Base-by-base conservation (phyloP, 164 flowering plant genomes). In the Magnolia sinica region DNA sequence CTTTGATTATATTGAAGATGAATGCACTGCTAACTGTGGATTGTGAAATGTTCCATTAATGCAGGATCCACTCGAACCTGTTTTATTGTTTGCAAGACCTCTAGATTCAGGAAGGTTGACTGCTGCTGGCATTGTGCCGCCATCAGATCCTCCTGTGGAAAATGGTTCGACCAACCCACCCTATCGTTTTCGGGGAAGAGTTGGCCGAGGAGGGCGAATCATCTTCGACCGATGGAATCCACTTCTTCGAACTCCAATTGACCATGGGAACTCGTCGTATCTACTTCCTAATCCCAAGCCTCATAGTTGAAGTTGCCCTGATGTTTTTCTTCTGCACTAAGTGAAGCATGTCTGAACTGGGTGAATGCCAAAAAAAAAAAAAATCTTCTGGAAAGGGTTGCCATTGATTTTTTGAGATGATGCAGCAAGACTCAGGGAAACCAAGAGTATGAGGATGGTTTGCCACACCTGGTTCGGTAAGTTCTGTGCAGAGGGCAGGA, bases 151-250 rank as follows among this genome's bases (percentile, higher is more conserved):
- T 68, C 82, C 89, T 22, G 64, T 68, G 1, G 84, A 85, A 73
- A 81, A 83, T 73, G 80, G 80, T 31, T 55, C 82, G 37, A 79
- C 91, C 6, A 20, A 74, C 23, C 83, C 86, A 4, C 72, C 87
- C 24, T 80, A 68, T 76, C 83, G 77, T 63, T 86, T 90, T 52
- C 93, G 78, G 50, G 98, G 97, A 78, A 87, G 99, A 82, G 90
- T 94, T 24, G 98, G 99, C 4, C 86, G 99, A 61, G 99, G 99
- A 11, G 98, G 99, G 1, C 86, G 99, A 24, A 89, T 94, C 50
- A 77, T 96, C 72, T 96, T 94, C 76, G 99, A 96, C 72, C 79
- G 99, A 81, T 94, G 96, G 91, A 94, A 96, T 79, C 96, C 98
- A 27, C 87, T 90, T 27, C 50, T 81, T 81, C 88, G 84, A 50